Conservation (phyloP, 2,329 filamentous ascomycete genomes). For the Parascedosporium putredinis region DNA sequence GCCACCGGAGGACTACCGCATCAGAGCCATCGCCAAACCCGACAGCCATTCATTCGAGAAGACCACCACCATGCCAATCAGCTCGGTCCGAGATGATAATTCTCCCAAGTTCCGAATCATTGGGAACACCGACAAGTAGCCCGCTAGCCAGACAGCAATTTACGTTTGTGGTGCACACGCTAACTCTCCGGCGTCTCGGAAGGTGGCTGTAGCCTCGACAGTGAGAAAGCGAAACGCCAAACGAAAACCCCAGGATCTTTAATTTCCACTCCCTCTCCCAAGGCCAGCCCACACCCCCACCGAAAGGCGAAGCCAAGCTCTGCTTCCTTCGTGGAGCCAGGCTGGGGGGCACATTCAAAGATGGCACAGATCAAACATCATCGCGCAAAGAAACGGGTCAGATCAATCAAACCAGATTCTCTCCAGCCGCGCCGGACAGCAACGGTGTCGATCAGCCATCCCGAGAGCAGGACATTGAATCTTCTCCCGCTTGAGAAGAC, state of each 20-base stretch:
- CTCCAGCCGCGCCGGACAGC: too few relatives aligned
- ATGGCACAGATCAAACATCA: background rate
- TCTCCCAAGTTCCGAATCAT: background rate
- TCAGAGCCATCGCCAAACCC: background rate
- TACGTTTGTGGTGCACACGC: background rate
- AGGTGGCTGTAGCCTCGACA: background rate
- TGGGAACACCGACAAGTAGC: background rate
- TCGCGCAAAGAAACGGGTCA: background rate
- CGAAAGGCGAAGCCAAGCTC: background rate
- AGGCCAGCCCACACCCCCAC: too few relatives aligned
- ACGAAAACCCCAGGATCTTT: conserved; percentile 3
- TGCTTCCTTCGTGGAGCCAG: background rate
- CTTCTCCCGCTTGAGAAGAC: too few relatives aligned
- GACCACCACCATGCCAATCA: background rate
- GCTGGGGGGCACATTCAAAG: background rate
- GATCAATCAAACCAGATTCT: too few relatives aligned
- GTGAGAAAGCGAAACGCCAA: conserved; percentile 3
- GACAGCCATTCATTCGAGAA: too few relatives aligned
- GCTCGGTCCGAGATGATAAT: background rate
- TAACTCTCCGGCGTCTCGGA: background rate
- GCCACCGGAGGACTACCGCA: background rate
- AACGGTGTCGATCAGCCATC: background rate
- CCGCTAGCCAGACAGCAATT: background rate
- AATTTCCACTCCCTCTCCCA: background rate
- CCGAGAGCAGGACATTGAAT: background rate